phyloP scores from a whole-genome alignment of 164 flowering plant species.

The grape (Vitis vinifera) region ASM3070453v1 NC_081815.1:1437501-1438000 shows the following conservation, averaged over 20 bases:
- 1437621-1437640: conserved; percentile 55
- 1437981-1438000: neutral
- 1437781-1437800: conserved; percentile 50
- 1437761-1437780: conserved; percentile 73
- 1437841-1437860: conserved; percentile 38
- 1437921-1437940: neutral
- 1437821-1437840: conserved; percentile 56
- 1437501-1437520: conserved; percentile 40
- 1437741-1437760: conserved; percentile 51
- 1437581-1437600: conserved; percentile 89
- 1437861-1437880: neutral
- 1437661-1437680: conserved; percentile 48
- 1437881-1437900: neutral
- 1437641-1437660: conserved; percentile 71
- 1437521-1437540: conserved; percentile 62
- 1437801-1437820: conserved; percentile 64
- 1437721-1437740: conserved; percentile 51
- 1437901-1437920: neutral
- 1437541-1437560: conserved; percentile 69
- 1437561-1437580: conserved; percentile 75
- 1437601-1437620: conserved; percentile 80
- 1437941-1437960: neutral
- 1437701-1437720: conserved; percentile 56
- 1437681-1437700: conserved; percentile 62
- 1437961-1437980: neutral